These are phyloP conservation scores for Cryptosporidium sp. DNA, from an alignment of 169 alveolate species.

Conservation along the genomic window DNA sequence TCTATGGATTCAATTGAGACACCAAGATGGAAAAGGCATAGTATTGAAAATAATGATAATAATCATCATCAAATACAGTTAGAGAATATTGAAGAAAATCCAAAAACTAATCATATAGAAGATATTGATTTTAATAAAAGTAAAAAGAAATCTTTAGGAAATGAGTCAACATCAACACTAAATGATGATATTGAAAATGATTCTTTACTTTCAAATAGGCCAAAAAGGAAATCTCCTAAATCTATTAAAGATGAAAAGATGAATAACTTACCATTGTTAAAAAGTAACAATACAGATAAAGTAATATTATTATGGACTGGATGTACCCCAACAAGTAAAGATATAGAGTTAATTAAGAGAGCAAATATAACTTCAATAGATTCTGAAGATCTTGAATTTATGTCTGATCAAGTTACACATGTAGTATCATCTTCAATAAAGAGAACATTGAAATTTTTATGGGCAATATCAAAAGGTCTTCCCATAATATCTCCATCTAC, in stretches of 20 bases:
- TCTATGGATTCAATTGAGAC: slow-evolving; percentile 23
- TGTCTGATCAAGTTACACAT: slow-evolving; percentile 54
- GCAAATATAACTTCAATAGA: slow-evolving; percentile 36
- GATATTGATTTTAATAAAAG: background rate
- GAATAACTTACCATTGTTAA: background rate
- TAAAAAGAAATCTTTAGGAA: background rate
- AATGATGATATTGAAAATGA: slow-evolving; percentile 2
- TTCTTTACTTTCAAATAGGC: slow-evolving; percentile 7
- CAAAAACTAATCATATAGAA: background rate
- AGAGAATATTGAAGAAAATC: background rate
- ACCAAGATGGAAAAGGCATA: slow-evolving; percentile 44
- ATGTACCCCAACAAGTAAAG: slow-evolving; percentile 61
- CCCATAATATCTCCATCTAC: slow-evolving; percentile 64
- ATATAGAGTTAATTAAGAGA: background rate
- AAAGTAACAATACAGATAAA: background rate
- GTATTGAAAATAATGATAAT: background rate
- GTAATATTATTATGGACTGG: slow-evolving; percentile 58
- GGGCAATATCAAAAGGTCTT: slow-evolving; percentile 69
- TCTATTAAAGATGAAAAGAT: background rate
- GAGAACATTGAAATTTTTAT: slow-evolving; percentile 54
- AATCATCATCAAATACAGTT: background rate
- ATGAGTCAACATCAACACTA: background rate
- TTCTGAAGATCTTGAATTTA: slow-evolving; percentile 55
- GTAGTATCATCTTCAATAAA: slow-evolving; percentile 55
- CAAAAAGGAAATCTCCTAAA: slow-evolving; percentile 4